Evolutionary conservation across 495 filamentous ascomycete genomes (phyloP), one percentile per base, ranked within the genome.

Genomic region (Xylaria venustula): DNA sequence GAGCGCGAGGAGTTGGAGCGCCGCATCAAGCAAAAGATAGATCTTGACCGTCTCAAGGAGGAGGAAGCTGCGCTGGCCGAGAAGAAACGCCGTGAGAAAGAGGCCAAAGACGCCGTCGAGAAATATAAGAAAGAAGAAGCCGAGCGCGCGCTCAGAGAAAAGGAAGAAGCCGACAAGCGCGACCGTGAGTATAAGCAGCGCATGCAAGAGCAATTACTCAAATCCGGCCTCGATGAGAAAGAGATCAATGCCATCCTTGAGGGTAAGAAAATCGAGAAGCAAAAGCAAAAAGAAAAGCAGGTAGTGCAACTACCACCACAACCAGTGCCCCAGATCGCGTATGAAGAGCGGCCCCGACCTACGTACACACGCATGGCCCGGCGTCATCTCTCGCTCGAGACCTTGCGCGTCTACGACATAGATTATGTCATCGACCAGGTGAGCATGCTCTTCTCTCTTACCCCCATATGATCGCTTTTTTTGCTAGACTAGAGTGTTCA

Each of bases 321-420:
- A 11, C 37, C 58, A 3, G 12, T 12, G 50, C 48, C 41, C 28
- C 61, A 60, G 28, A 22, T 62, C 34, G 17, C 19, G 17, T 49
- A 32, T 2, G 45, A 67, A 36, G 55, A 67, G 3, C 28, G 51
- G 32, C 54, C 70, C 19, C 74, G 77, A 9, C 80, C 80, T 4
- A 81, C 81, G 0, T 86, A 83, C 66, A 85, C 82, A 7, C 78
- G 81, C 60, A 84, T 86, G 81, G 75, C 82, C 1, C 73, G 83
- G 42, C 73, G 72, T 47, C 77, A 86, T 68, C 72, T 86, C 22
- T 84, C 83, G 23, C 73, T 86, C 55, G 81, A 83, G 67, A 86
- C 83, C 8, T 63, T 86, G 40, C 66, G 73, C 30, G 64, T 59
- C 20, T 83, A 76, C 60, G 73, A 76, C 61, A 78, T 86, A 20